These are phyloP conservation scores for Nicotiana sylvestris DNA, from an alignment of 257 asterid genomes.

Conservation along the genomic window DNA sequence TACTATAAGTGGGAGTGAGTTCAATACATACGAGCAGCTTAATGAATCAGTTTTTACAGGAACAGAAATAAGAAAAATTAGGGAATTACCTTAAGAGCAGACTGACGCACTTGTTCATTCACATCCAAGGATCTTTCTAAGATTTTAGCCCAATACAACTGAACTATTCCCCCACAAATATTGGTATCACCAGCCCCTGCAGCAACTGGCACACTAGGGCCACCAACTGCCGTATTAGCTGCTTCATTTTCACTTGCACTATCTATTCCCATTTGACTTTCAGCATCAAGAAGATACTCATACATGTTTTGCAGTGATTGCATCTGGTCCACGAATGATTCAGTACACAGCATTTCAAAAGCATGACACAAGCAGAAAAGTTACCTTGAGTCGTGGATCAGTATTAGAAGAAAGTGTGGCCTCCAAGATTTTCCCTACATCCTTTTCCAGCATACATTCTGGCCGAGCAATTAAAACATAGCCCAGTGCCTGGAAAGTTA, in stretches of 20 bases:
- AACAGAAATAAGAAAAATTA: background rate
- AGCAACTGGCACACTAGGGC: conserved; percentile 82
- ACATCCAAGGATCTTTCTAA: conserved; percentile 79
- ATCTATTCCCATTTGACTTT: conserved; percentile 76
- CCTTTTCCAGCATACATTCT: conserved; percentile 86
- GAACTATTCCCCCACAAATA: conserved; percentile 92
- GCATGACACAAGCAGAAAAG: conserved; percentile 15
- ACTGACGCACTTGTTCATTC: conserved; percentile 78
- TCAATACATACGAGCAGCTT: background rate
- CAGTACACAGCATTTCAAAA: conserved; percentile 20
- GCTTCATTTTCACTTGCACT: conserved; percentile 44
- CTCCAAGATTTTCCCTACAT: conserved; percentile 66
- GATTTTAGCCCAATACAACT: conserved; percentile 77
- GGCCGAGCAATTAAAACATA: conserved; percentile 87
- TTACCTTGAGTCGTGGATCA: conserved; percentile 84
- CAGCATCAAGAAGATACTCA: conserved; percentile 97
- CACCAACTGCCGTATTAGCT: conserved; percentile 39
- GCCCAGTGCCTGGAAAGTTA: conserved; percentile 76
- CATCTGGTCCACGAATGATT: conserved; percentile 51
- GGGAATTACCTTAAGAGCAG: conserved; percentile 72
- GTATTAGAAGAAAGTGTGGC: conserved; percentile 55
- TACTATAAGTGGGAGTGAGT: background rate
- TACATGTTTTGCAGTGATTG: conserved; percentile 92
- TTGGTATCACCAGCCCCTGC: conserved; percentile 99
- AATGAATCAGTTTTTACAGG: background rate